Base-by-base conservation (phyloP, 2,329 filamentous ascomycete species). In the Huntiella decipiens region DNA sequence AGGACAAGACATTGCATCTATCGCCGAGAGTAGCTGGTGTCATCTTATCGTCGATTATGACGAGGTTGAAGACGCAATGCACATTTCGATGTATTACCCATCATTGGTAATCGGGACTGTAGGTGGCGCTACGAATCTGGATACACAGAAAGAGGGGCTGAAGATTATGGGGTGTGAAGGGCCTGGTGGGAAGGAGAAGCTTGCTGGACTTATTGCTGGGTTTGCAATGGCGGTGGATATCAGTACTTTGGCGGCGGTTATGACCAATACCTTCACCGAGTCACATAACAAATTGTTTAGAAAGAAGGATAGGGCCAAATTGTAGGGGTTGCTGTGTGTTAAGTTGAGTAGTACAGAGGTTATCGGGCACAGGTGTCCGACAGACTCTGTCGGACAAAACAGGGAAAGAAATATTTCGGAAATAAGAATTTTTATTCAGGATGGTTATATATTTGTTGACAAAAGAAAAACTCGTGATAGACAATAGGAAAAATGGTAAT, bases 101-200 rank as follows among this genome's bases (percentile, higher is more conserved):
- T 32, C 15, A 12, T 15, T 47, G 11, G 17, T 36, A 2, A 31
- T 47, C 11, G 45, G 38, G 6, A 35, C 38, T 16, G 22, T 47
- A n/a, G 45, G 45, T 7, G 45, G 45, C 7, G 45, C 31, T 28
- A 38, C 35, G 2, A 15, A 11, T 2, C 41, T 36, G 4, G 19
- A 37, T n/a, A 41, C 37, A 6, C 39, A 42, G 17, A 32, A 22
- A 10, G 45, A 47, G 8, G 39, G 16, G 2, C 39, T 47, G 13
- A 42, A 38, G 33, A 43, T 47, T 40, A 38, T 47, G 45, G 45
- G 45, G 4, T 47, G 39, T 42, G 45, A 47, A 13, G 16, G 15
- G 7, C 32, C 32, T 11, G 33, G 16, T 16, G 31, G 22, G 10
- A 47, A 43, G 19, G 6, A 33, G n/a, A 37, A 35, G 13, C 22